These are phyloP conservation scores for Austropuccinia psidii DNA, from an alignment of 1,284 basidiomycete genomes.

Conservation along the genomic window DNA sequence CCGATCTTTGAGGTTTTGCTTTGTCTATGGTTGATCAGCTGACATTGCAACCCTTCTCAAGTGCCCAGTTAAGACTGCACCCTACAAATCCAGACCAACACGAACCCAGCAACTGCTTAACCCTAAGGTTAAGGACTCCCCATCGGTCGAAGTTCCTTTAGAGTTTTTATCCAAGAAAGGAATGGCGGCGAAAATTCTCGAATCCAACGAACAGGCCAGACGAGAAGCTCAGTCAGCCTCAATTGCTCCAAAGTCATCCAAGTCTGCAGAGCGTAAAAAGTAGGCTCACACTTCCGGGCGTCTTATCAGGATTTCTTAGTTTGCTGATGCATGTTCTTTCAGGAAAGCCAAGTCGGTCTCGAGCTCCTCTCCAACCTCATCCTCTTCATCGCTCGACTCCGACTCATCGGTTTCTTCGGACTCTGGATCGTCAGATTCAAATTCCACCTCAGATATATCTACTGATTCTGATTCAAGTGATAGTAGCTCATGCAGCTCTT, in stretches of 20 bases:
- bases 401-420: no score
- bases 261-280: not conserved
- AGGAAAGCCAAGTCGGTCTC: not conserved
- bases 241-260: not conserved
- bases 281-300: not conserved
- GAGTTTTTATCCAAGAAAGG: constrained; percentile 33
- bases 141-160: constrained; percentile 21
- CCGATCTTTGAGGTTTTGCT: not conserved
- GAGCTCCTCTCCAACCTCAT: constrained; percentile 1
- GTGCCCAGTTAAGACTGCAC: constrained; percentile 13
- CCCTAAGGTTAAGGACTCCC: constrained; percentile 2
- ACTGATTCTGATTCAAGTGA: constrained; percentile 11
- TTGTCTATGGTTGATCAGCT: not conserved
- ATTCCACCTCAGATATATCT: constrained; percentile 5
- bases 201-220: constrained; percentile 11
- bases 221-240: not conserved
- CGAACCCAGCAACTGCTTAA: constrained; percentile 30
- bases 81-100: constrained; percentile 27
- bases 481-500: not conserved
- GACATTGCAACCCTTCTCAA: not conserved
- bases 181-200: constrained; percentile 31
- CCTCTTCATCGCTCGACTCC: not conserved
- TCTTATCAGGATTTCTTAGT: not conserved
- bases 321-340: not conserved
- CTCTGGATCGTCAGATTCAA: no score